Evolutionary conservation across 352 stramenopile genomes (phyloP), one percentile per base, ranked within the genome.

Genomic region (Saprolegnia diclina): DNA sequence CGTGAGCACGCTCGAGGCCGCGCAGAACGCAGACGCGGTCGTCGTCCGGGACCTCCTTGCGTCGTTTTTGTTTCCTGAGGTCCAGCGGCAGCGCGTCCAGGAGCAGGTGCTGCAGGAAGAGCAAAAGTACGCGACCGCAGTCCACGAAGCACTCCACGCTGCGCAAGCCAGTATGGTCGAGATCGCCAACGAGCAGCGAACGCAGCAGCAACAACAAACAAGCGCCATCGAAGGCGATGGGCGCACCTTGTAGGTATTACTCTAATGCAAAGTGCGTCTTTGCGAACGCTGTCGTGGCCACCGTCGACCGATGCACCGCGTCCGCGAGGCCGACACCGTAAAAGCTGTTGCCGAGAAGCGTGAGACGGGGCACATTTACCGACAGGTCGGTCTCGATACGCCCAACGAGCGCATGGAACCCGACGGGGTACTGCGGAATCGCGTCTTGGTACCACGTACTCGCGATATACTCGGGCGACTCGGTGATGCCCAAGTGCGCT

Each of bases 381-480:
- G 75, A 73, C 37, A 87, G 77, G 56, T 88, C 72, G 53, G 79
- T 66, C 65, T 93, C 81, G 44, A 94, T 89, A 7, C 65, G 59
- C 55, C 78, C 71, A 10, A 93, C 74, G 29, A 82, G 90, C 62
- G 79, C 71, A 52, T 76, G 68, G 59, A 91, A 92, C 24, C 83
- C 86, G 9, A 96, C 83, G 59, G 92, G 82, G 72, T 95, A 96
- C 76, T 95, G 87, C 18, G 88, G 87, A 56, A 96, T 96, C 35
- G 74, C 79, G 44, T 92, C 83, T 11, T 52, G 73, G 56, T 92
- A 42, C 16, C 81, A 71, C 59, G 89, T 73, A 13, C 72, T 79
- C 53, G 75, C 80, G 18, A 91, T 61, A 50, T 82, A 90, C 56
- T 85, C 77, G 6, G 88, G 88, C 22, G 73, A 73, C 0, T 67